Percentiles rank a stretch among this genome's conserved stretches.
These are phyloP conservation scores for Arachnopeziza araneosa DNA, from an alignment of 2,329 filamentous ascomycete species.

Conservation along the genomic window DNA sequence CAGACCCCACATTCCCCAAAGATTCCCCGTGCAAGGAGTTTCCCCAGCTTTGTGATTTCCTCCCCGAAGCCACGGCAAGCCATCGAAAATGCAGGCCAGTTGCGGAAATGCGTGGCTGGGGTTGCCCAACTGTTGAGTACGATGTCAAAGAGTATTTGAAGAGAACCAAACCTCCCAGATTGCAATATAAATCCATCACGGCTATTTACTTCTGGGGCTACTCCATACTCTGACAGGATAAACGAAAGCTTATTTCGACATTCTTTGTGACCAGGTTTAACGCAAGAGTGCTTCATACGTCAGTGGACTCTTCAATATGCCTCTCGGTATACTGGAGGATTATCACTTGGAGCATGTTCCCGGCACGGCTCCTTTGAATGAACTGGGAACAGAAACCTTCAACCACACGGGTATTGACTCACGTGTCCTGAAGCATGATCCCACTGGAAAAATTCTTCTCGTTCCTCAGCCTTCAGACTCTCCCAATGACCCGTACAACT, in stretches of 20 bases:
- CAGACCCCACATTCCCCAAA: background rate
- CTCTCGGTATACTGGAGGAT: slow-evolving; percentile 23
- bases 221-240: background rate
- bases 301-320: slow-evolving; percentile 12
- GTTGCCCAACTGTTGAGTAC: background rate
- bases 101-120: background rate
- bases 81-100: background rate
- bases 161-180: background rate
- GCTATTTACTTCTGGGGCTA: no score
- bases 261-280: background rate
- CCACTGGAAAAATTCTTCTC: slow-evolving; percentile 39
- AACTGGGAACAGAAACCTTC: slow-evolving; percentile 31
- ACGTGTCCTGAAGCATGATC: slow-evolving; percentile 31
- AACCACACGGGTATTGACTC: slow-evolving; percentile 11
- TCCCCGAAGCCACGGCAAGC: background rate
- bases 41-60: background rate
- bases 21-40: background rate
- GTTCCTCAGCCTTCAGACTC: slow-evolving; percentile 47
- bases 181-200: no score
- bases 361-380: slow-evolving; percentile 29
- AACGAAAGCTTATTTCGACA: background rate
- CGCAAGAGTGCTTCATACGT: background rate
- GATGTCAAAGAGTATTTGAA: background rate
- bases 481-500: slow-evolving; percentile 47
- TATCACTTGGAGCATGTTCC: slow-evolving; percentile 22